phyloP scores from a whole-genome alignment of 495 filamentous ascomycete species.

The Neurospora sp. region DNA sequence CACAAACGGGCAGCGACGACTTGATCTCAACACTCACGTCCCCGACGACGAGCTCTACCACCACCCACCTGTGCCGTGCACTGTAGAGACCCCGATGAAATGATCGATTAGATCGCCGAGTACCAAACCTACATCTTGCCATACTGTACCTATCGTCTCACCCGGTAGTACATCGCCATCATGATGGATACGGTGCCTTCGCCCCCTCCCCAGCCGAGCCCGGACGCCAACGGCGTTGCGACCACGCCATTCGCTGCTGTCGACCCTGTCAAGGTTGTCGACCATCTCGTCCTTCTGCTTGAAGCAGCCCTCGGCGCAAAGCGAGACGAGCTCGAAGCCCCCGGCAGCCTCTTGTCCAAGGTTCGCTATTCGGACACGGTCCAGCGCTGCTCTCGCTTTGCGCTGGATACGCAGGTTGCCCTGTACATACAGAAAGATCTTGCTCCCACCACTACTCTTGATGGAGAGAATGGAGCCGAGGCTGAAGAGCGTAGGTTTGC shows the following conservation, averaged over 20 bases:
- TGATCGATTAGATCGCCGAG: background rate
- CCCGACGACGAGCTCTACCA: background rate
- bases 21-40: background rate
- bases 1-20: background rate
- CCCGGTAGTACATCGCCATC: background rate
- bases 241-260: conserved; percentile 34
- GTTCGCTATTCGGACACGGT: conserved; percentile 63
- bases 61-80: background rate
- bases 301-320: conserved; percentile 78
- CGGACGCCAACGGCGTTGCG: conserved; percentile 32
- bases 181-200: conserved; percentile 40
- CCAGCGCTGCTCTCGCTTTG: conserved; percentile 80
- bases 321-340: conserved; percentile 63
- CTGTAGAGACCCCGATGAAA: background rate
- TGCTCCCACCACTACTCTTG: conserved; percentile 29
- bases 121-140: background rate
- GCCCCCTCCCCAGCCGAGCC: conserved; percentile 26
- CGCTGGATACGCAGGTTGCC: conserved; percentile 72
- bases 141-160: background rate
- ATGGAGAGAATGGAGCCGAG: conserved; percentile 19
- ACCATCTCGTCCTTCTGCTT: conserved; percentile 70
- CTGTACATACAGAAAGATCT: conserved; percentile 86
- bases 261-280: conserved; percentile 50
- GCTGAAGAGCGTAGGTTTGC: conserved; percentile 17
- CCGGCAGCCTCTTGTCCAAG: conserved; percentile 73